Base-by-base conservation (phyloP, 1,284 basidiomycete genomes). In the Cerioporus squamosus region DNA sequence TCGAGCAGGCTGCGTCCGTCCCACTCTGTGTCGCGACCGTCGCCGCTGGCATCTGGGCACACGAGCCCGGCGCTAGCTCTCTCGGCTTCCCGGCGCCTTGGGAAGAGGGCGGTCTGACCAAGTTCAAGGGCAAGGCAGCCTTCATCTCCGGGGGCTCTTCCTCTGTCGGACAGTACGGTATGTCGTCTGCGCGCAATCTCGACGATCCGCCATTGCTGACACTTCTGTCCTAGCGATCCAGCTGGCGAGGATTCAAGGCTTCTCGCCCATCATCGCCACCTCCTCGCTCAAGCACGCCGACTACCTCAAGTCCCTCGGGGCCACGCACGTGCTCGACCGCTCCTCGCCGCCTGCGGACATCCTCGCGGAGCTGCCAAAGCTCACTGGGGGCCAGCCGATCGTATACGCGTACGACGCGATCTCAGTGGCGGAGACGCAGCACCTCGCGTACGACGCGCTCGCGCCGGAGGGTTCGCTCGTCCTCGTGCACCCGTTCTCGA, bases 191-290 rank as follows among this genome's bases (percentile, higher is more conserved):
- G n/a, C 29, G 29, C 29, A n/a, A 29, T 29, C 29, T 10, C 10
- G 29, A 10, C 10, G 8, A 29, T 10, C 9, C 9, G 29, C 29
- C 2, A 4, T 29, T 14, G 14, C 33, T 36, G 33, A 36, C 33
- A 1, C 15, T 14, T 9, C 2, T 14, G 10, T 36, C 1, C 5
- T 12, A 36, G 54, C 38, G 2, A 51, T 62, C 49, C 84, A 85
- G 66, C 67, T 85, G 6, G 79, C 79, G 9, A 78, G 73, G 59
- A 60, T 80, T 26, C 78, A 80, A 0, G 83, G 82, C 1, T 82
- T 84, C 73, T 76, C 74, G 2, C 79, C 77, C 2, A 81, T 85
- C 59, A 79, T 85, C 48, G 72, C 80, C 5, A 83, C 80, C 0
- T 75, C 83, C 3, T 83, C 80, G 14, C 61, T 66, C 7, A 73